Evolutionary conservation across 2,329 filamentous ascomycete species (phyloP).

Genomic region (Trichoderma sp.): DNA sequence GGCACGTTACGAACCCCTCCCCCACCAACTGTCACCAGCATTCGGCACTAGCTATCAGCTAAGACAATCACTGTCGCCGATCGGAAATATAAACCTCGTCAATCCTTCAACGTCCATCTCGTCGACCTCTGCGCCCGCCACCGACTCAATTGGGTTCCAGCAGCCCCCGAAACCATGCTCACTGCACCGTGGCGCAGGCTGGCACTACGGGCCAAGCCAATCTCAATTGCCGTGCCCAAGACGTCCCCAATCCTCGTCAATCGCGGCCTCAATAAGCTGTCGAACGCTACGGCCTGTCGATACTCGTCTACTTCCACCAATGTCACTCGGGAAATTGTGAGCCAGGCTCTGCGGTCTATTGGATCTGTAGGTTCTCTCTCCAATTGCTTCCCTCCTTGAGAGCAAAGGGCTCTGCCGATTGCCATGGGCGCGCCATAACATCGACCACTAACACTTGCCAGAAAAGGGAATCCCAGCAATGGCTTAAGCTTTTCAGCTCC

Average conservation of each 20-base stretch:
- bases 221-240: not conserved
- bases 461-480: constrained; percentile 1
- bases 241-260: not conserved
- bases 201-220: not conserved
- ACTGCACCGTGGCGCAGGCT: not conserved
- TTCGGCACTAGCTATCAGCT: not conserved
- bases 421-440: not conserved
- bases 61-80: not conserved
- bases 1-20: not conserved
- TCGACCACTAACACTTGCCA: not conserved
- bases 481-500: not conserved
- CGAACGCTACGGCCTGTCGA: not conserved
- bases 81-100: not conserved
- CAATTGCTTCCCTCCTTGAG: not conserved
- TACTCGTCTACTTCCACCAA: not conserved
- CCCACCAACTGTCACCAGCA: not conserved
- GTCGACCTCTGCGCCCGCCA: not conserved
- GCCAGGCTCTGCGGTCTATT: not conserved
- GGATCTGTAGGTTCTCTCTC: not conserved
- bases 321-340: not conserved
- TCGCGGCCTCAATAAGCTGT: not conserved
- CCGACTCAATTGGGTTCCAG: not conserved
- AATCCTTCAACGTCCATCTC: not conserved
- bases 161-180: not conserved
- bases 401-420: not conserved